phyloP scores from a whole-genome alignment of 1,139 yeast species.

The Yamadazyma jaroonii region DNA sequence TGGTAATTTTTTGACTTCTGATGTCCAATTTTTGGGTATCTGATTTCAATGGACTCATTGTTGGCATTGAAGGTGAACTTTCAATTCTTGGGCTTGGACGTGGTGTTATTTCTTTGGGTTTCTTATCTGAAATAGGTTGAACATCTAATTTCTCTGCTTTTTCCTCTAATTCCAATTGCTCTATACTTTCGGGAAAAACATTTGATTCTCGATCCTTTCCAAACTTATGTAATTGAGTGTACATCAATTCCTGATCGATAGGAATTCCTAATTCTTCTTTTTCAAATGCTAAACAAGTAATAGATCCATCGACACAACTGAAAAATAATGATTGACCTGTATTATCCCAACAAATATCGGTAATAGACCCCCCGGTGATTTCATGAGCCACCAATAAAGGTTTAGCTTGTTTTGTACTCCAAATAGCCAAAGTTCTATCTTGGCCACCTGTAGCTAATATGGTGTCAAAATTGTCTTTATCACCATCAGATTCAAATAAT shows the following conservation, averaged over 20 bases:
- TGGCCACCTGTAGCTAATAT: conserved; percentile 79
- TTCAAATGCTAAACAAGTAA: conserved; percentile 69
- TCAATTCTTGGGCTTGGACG: conserved; percentile 1
- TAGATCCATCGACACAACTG: conserved; percentile 83
- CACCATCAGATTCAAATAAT: conserved; percentile 29
- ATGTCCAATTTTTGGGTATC: neutral
- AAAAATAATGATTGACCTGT: conserved; percentile 70
- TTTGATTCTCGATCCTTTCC: conserved; percentile 86
- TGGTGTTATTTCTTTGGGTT: neutral
- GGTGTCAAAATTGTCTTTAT: conserved; percentile 36
- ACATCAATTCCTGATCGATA: conserved; percentile 63
- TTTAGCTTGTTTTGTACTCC: conserved; percentile 62
- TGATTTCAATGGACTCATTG: neutral
- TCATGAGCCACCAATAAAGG: conserved; percentile 68
- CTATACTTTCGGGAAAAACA: conserved; percentile 83
- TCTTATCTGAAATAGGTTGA: conserved; percentile 3
- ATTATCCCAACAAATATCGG: conserved; percentile 78
- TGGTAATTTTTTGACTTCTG: conserved; percentile 37
- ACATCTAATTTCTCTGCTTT: conserved; percentile 15
- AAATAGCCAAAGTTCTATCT: conserved; percentile 66
- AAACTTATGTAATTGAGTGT: conserved; percentile 69
- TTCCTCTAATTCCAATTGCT: conserved; percentile 72
- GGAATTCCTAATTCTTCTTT: conserved; percentile 71
- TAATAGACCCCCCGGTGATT: conserved; percentile 58
- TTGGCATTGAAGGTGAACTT: neutral